Percentiles rank a stretch among this genome's conserved stretches.
Evolutionary conservation across 306 rosid genomes (phyloP).

Genomic region (Casuarina glauca): DNA sequence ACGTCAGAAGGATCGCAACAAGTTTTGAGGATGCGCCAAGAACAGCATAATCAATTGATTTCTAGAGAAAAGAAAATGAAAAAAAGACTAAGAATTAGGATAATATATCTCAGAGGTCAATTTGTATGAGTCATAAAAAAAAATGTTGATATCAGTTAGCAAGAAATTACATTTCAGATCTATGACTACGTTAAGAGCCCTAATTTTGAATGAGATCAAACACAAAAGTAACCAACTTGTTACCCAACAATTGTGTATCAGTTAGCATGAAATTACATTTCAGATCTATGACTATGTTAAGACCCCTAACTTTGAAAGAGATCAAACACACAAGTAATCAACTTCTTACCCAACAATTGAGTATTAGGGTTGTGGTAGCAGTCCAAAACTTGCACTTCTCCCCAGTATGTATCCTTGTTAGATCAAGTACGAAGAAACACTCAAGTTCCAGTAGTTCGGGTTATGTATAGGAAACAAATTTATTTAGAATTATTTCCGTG

Average conservation of each 20-base stretch:
- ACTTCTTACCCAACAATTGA: background rate
- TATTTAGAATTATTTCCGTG: background rate
- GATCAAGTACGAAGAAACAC: background rate
- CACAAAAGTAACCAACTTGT: background rate
- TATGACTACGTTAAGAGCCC: background rate
- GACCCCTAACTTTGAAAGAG: constrained; percentile 10
- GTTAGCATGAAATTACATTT: constrained; percentile 5
- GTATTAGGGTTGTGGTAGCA: background rate
- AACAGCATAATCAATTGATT: constrained; percentile 79
- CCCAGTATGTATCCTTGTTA: background rate
- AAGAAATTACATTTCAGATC: background rate
- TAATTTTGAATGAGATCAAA: constrained; percentile 10
- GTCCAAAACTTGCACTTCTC: background rate
- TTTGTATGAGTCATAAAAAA: constrained; percentile 11
- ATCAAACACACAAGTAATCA: background rate
- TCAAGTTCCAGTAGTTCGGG: background rate
- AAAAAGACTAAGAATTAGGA: background rate
- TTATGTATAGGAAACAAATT: background rate
- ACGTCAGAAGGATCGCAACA: constrained; percentile 73
- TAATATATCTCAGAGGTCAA: constrained; percentile 2
- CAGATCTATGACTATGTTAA: background rate
- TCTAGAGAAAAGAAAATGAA: constrained; percentile 39
- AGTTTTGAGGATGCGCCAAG: constrained; percentile 78
- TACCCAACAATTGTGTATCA: background rate
- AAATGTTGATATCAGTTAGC: constrained; percentile 9